These are phyloP conservation scores for Lophiotrema nucula DNA, from an alignment of 495 filamentous ascomycete species.

Conservation along the genomic window DNA sequence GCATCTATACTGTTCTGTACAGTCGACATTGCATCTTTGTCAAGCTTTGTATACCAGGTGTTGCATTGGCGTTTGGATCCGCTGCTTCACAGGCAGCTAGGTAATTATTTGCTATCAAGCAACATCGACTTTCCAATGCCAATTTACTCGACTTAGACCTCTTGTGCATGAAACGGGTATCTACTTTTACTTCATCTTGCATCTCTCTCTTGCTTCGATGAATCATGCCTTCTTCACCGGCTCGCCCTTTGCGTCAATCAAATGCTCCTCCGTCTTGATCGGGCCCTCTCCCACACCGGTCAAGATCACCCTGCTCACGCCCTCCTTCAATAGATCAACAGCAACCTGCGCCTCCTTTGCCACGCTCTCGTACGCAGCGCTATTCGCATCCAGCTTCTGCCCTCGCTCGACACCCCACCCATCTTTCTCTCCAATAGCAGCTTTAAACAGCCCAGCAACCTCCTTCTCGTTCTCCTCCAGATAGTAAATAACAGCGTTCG, in stretches of 20 bases:
- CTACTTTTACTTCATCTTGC: too few relatives aligned
- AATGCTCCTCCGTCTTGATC: constrained; percentile 68
- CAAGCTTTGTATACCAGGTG: background rate
- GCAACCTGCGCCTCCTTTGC: constrained; percentile 48
- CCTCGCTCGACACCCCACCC: constrained; percentile 53
- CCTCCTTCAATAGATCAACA: constrained; percentile 62
- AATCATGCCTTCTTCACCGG: too few relatives aligned
- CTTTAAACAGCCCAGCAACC: constrained; percentile 71
- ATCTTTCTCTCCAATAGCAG: constrained; percentile 44
- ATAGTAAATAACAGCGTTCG: constrained; percentile 95
- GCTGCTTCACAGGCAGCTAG: too few relatives aligned
- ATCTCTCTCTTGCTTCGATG: background rate
- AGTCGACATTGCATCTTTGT: background rate
- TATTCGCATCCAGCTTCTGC: constrained; percentile 51
- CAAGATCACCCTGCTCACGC: constrained; percentile 83
- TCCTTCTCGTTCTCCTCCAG: constrained; percentile 68
- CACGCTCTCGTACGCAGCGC: constrained; percentile 46
- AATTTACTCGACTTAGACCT: too few relatives aligned
- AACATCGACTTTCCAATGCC: too few relatives aligned
- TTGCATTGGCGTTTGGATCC: background rate
- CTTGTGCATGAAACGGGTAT: too few relatives aligned
- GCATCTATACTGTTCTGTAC: background rate
- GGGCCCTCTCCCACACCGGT: constrained; percentile 92
- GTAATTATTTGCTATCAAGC: too few relatives aligned
- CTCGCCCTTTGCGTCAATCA: constrained; percentile 71